Evolutionary conservation across 106 monocot species (phyloP).

Genomic region (Amphibolis antarctica): DNA sequence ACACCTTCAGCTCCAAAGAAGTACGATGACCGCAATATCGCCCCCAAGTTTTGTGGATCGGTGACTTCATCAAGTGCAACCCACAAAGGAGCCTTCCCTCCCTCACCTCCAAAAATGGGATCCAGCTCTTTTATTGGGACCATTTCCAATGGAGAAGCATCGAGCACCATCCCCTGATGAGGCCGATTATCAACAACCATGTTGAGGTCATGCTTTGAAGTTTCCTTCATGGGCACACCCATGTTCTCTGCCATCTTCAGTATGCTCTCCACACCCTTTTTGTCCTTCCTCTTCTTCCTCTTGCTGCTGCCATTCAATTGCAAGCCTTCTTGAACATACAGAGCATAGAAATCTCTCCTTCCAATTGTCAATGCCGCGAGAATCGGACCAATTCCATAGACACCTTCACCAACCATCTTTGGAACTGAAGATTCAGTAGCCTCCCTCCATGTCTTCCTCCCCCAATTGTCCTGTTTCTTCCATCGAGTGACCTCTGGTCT

Average conservation of each 20-base stretch:
- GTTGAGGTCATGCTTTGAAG: slow-evolving; percentile 90
- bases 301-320: slow-evolving; percentile 54
- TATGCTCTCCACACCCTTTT: slow-evolving; percentile 58
- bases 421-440: slow-evolving; percentile 47
- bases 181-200: slow-evolving; percentile 75
- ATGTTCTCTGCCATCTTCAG: slow-evolving; percentile 49
- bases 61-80: slow-evolving; percentile 87
- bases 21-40: slow-evolving; percentile 76
- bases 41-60: slow-evolving; percentile 89
- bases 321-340: slow-evolving; percentile 75
- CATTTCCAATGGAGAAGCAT: slow-evolving; percentile 82
- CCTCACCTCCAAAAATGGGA: slow-evolving; percentile 7
- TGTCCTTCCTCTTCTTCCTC: slow-evolving; percentile 69
- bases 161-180: slow-evolving; percentile 84
- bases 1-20: slow-evolving; percentile 79
- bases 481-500: slow-evolving; percentile 49
- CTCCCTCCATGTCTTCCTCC: slow-evolving; percentile 58
- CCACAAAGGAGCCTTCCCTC: slow-evolving; percentile 57
- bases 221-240: slow-evolving; percentile 49
- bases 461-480: slow-evolving; percentile 70
- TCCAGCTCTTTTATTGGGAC: slow-evolving; percentile 54
- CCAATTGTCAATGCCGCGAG: slow-evolving; percentile 52
- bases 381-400: slow-evolving; percentile 77
- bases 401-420: slow-evolving; percentile 65
- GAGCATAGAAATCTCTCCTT: slow-evolving; percentile 75